Conservation (phyloP, 2,329 filamentous ascomycete species). For the Eurotiales sp. region DNA sequence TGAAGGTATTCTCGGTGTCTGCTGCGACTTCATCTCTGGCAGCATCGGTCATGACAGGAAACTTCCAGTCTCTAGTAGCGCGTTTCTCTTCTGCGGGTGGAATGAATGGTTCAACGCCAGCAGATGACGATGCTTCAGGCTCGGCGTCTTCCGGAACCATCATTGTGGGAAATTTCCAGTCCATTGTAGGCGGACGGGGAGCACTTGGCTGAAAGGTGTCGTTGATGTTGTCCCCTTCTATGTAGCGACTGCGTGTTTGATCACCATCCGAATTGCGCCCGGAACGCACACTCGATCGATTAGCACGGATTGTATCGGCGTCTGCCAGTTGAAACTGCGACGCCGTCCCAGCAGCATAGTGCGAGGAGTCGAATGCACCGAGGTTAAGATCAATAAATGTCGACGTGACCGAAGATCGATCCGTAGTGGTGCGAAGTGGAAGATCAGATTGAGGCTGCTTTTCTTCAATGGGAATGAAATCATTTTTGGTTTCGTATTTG, state of each 20-base stretch:
- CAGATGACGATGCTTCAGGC: slow-evolving; percentile 11
- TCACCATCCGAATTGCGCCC: slow-evolving; percentile 34
- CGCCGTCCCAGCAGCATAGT: slow-evolving; percentile 51
- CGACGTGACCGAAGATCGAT: slow-evolving; percentile 46
- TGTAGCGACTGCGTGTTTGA: slow-evolving; percentile 27
- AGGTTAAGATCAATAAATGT: slow-evolving; percentile 57
- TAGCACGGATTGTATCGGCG: slow-evolving; percentile 55
- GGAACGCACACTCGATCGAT: slow-evolving; percentile 48
- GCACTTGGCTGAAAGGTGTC: slow-evolving; percentile 26
- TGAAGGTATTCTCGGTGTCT: neutral
- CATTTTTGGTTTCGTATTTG: slow-evolving; percentile 53
- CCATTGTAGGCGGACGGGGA: slow-evolving; percentile 44
- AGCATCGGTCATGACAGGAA: slow-evolving; percentile 41
- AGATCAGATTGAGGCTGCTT: slow-evolving; percentile 51
- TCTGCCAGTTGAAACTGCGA: slow-evolving; percentile 50
- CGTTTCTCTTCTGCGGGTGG: slow-evolving; percentile 25
- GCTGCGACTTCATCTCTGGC: slow-evolving; percentile 9
- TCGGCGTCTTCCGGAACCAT: slow-evolving; percentile 24
- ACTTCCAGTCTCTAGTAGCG: slow-evolving; percentile 53
- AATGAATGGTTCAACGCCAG: neutral
- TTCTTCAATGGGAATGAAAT: slow-evolving; percentile 43
- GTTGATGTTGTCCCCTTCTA: slow-evolving; percentile 20
- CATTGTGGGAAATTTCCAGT: slow-evolving; percentile 44
- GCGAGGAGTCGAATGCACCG: slow-evolving; percentile 46
- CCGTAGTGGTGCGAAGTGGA: slow-evolving; percentile 46